These are phyloP conservation scores for Santalum album DNA, from an alignment of 164 flowering plant genomes.

Conservation along the genomic window DNA sequence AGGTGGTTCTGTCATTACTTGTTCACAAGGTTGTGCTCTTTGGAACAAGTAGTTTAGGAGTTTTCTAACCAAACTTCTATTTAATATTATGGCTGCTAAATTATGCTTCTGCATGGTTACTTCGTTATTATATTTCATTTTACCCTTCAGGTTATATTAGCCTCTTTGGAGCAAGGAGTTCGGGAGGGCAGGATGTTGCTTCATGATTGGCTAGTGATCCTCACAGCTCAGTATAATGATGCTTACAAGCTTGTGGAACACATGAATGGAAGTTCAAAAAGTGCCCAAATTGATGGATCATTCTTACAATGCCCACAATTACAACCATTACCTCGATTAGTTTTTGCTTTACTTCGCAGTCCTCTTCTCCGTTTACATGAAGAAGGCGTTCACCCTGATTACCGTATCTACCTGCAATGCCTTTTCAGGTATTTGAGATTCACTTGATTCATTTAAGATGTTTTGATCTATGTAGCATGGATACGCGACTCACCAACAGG, in stretches of 20 bases:
- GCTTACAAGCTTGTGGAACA: constrained; percentile 57
- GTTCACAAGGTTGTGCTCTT: constrained; percentile 69
- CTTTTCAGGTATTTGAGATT: constrained; percentile 98
- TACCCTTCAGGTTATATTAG: constrained; percentile 66
- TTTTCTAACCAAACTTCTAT: too few species aligned
- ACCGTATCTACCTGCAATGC: constrained; percentile 88
- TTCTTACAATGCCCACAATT: constrained; percentile 88
- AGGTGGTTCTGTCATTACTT: constrained; percentile 86
- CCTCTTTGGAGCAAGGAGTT: constrained; percentile 90
- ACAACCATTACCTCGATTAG: constrained; percentile 76
- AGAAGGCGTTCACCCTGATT: constrained; percentile 99
- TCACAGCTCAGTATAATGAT: constrained; percentile 89
- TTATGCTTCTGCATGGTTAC: background rate
- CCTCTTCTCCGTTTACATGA: constrained; percentile 96
- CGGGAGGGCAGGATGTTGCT: constrained; percentile 90
- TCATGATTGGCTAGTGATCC: constrained; percentile 98
- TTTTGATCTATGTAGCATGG: too few species aligned
- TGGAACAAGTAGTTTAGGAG: too few species aligned
- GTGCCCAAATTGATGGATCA: constrained; percentile 56
- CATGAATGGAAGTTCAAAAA: constrained; percentile 41
- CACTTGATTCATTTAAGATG: too few species aligned
- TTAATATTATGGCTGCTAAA: too few species aligned
- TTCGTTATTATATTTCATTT: background rate
- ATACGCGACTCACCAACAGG: too few species aligned
- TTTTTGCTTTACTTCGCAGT: constrained; percentile 83